Percentiles rank a stretch among this genome's conserved stretches.
Conservation (phyloP, 2,329 filamentous ascomycete species). For the Cercospora janseana region DNA sequence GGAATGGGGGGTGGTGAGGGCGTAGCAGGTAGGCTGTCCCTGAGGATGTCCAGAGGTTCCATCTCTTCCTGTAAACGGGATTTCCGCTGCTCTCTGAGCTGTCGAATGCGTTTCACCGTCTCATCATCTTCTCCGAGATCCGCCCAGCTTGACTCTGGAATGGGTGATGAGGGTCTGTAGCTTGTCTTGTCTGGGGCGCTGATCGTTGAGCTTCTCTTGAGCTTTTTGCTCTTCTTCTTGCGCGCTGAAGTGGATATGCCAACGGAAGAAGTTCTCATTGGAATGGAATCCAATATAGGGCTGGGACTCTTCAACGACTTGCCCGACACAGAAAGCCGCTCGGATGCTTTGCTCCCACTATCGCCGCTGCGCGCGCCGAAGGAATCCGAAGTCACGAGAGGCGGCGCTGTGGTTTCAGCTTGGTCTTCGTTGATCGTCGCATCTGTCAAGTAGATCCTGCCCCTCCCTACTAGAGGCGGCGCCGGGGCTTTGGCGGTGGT, state of each 20-base stretch:
- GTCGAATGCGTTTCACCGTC: conserved; percentile 58
- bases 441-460: conserved; percentile 32
- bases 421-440: conserved; percentile 26
- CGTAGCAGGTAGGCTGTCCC: not conserved
- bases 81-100: conserved; percentile 58
- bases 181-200: conserved; percentile 20
- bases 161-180: conserved; percentile 28
- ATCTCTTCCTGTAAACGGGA: conserved; percentile 51
- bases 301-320: conserved; percentile 27
- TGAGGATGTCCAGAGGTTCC: conserved; percentile 5
- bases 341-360: conserved; percentile 16
- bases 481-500: conserved; percentile 33
- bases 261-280: conserved; percentile 38
- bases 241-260: conserved; percentile 34
- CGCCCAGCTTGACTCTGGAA: conserved; percentile 36
- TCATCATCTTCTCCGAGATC: conserved; percentile 46
- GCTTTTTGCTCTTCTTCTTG: conserved; percentile 32
- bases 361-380: conserved; percentile 14
- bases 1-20: conserved; percentile 13
- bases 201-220: conserved; percentile 24
- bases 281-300: conserved; percentile 37
- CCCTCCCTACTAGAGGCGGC: conserved; percentile 43
- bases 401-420: conserved; percentile 22
- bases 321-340: conserved; percentile 18
- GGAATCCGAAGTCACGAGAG: conserved; percentile 7